Evolutionary conservation across 2,329 filamentous ascomycete genomes (phyloP), one percentile per base, ranked within the genome.

Genomic region (Leptodontidium sp.): DNA sequence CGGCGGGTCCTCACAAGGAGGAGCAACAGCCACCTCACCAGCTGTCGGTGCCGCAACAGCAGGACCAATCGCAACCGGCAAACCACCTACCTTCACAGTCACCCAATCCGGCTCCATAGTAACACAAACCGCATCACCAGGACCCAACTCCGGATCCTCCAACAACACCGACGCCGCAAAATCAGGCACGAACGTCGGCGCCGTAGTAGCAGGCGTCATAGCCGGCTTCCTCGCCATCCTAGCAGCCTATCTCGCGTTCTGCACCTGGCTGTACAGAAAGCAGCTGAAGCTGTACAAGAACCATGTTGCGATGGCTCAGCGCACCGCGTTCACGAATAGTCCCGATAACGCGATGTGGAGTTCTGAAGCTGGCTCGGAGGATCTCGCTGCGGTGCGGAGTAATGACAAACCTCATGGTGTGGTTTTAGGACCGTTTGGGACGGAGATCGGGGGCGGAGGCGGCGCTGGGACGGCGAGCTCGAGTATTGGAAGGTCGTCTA

Each of bases 21-120:
- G 88, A 15, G 91, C 91, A 2, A 93, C 90, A 0, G 83, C 89
- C 17, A 92, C 89, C 0, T 84, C 84, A 4, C 91, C 91, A 1
- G 85, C 88, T 5, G 85, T 85, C 35, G 86, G 87, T 1, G 81
- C 84, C 15, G 88, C 90, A 3, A 91, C 89, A 0, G 86, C 82
- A 58, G 92, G 92, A 0, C 92, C 92, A 0, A 85, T 94, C 67
- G 89, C 88, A 17, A 93, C 91, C 0, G 91, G 91, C 1, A 86
- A 85, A 69, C 83, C 91, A 0, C 86, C 89, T 11, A 91, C 90
- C 0, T 93, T 93, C 76, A 93, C 90, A 1, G 80, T 91, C 52
- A 89, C 88, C 3, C 80, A 82, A 47, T 77, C 81, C 4, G 86
- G 82, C 2, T 78, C 82, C 15, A 83, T 82, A 0, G 82, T 87